Conservation (phyloP, 352 stramenopile genomes). For the Elongisporangium anandrum region DNA sequence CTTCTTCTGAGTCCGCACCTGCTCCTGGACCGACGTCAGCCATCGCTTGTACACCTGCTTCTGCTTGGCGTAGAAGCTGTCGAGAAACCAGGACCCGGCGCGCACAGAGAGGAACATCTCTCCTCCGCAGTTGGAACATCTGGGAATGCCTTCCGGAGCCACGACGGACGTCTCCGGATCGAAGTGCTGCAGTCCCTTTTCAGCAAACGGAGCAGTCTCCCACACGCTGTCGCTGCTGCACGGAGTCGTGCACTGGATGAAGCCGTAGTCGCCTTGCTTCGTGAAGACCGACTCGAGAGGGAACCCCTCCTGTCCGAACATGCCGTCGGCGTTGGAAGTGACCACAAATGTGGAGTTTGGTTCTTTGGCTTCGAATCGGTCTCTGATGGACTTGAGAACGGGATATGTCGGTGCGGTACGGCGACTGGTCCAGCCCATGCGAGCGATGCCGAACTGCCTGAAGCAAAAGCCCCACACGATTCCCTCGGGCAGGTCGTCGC, state of each 20-base stretch:
- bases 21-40: conserved; percentile 21
- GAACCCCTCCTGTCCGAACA: conserved; percentile 73
- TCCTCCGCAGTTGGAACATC: conserved; percentile 42
- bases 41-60: conserved; percentile 37
- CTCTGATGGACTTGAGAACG: conserved; percentile 39
- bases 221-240: conserved; percentile 50
- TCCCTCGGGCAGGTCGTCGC: conserved; percentile 27
- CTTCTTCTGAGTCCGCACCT: conserved; percentile 30
- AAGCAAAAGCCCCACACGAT: conserved; percentile 66
- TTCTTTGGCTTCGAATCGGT: conserved; percentile 22
- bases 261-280: conserved; percentile 62
- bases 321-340: conserved; percentile 66
- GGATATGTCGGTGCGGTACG: conserved; percentile 48
- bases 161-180: conserved; percentile 55
- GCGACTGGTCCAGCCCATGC: conserved; percentile 37
- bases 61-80: conserved; percentile 1
- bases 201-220: conserved; percentile 44
- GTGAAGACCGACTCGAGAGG: conserved; percentile 42
- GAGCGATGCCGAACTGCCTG: conserved; percentile 53
- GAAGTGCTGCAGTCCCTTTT: conserved; percentile 41
- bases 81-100: conserved; percentile 36
- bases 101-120: conserved; percentile 43
- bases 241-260: conserved; percentile 44
- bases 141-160: conserved; percentile 39
- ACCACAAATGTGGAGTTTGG: conserved; percentile 46